These are phyloP conservation scores for Penicillium daleae DNA, from an alignment of 495 filamentous ascomycete genomes.

Conservation along the genomic window DNA sequence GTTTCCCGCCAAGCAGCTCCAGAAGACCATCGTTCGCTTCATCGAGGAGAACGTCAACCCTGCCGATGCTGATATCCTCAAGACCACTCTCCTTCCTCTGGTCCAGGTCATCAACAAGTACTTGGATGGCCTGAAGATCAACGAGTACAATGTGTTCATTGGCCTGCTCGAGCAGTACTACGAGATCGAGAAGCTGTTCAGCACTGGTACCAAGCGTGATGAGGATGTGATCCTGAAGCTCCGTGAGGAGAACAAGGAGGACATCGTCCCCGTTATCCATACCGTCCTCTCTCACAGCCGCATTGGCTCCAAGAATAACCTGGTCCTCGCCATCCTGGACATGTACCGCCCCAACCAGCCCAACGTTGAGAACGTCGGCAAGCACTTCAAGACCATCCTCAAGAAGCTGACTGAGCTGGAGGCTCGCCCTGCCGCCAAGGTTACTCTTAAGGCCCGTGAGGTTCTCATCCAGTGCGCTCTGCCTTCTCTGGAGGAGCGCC, in stretches of 20 bases:
- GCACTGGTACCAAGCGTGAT: conserved; percentile 79
- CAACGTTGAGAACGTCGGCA: conserved; percentile 81
- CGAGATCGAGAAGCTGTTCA: conserved; percentile 84
- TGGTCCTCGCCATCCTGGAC: conserved; percentile 88
- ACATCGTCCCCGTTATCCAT: conserved; percentile 78
- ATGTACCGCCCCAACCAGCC: conserved; percentile 96
- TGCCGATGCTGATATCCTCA: conserved; percentile 70
- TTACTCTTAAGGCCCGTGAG: conserved; percentile 94
- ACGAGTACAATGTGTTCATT: conserved; percentile 85
- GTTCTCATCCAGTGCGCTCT: conserved; percentile 95
- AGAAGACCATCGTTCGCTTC: conserved; percentile 84
- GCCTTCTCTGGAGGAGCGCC: conserved; percentile 92
- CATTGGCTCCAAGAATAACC: conserved; percentile 90
- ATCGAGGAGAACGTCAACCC: conserved; percentile 81
- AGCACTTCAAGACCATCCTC: conserved; percentile 82
- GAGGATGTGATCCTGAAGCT: conserved; percentile 95
- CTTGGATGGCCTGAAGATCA: conserved; percentile 83
- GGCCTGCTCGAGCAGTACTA: conserved; percentile 78
- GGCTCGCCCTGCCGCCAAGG: conserved; percentile 87
- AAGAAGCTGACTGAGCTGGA: conserved; percentile 90
- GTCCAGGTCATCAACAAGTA: conserved; percentile 82
- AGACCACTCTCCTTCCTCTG: conserved; percentile 75
- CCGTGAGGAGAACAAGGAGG: conserved; percentile 94
- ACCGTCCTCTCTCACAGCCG: conserved; percentile 92
- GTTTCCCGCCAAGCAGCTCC: conserved; percentile 89